A percentile compares a stretch with the other conserved stretches of the same genome.
phyloP scores from a whole-genome alignment of 495 filamentous ascomycete genomes.

The Aspergillus haitiensis region DNA sequence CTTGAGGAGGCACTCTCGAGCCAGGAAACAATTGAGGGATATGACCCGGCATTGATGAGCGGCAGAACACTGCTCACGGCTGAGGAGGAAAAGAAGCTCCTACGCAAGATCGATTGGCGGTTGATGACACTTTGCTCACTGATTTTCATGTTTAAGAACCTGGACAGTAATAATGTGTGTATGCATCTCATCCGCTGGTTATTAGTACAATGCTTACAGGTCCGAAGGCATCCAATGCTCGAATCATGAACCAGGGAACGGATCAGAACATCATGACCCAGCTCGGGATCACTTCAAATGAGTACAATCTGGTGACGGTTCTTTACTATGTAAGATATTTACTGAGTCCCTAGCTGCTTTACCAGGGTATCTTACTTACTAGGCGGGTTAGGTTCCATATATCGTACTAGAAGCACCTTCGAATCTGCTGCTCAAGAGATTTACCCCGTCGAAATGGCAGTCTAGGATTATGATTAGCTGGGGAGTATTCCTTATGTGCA shows the following conservation, averaged over 20 bases:
- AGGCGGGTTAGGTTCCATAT: slow-evolving; percentile 40
- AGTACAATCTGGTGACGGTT: slow-evolving; percentile 31
- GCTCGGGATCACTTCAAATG: slow-evolving; percentile 30
- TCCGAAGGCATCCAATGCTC: slow-evolving; percentile 34
- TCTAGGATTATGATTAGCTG: slow-evolving; percentile 30
- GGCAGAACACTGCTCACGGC: slow-evolving; percentile 33
- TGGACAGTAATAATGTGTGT: slow-evolving; percentile 41
- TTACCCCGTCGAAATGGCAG: slow-evolving; percentile 40
- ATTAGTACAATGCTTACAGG: too few relatives aligned
- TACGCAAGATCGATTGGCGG: slow-evolving; percentile 48
- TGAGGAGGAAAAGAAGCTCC: slow-evolving; percentile 44
- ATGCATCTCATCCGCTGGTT: too few relatives aligned
- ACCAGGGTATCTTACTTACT: not conserved
- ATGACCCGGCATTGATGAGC: not conserved
- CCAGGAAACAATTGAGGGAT: not conserved
- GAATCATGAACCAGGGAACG: slow-evolving; percentile 39
- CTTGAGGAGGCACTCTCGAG: not conserved
- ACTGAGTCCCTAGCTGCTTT: not conserved
- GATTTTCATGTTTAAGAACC: slow-evolving; percentile 48
- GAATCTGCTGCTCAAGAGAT: slow-evolving; percentile 39
- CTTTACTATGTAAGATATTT: slow-evolving; percentile 28
- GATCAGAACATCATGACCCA: slow-evolving; percentile 45
- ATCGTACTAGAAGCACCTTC: slow-evolving; percentile 45
- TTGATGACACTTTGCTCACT: slow-evolving; percentile 45
- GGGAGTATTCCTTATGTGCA: not conserved